Conservation (phyloP, 2,329 filamentous ascomycete species). For the Paraconiothyrium sp. region DNA sequence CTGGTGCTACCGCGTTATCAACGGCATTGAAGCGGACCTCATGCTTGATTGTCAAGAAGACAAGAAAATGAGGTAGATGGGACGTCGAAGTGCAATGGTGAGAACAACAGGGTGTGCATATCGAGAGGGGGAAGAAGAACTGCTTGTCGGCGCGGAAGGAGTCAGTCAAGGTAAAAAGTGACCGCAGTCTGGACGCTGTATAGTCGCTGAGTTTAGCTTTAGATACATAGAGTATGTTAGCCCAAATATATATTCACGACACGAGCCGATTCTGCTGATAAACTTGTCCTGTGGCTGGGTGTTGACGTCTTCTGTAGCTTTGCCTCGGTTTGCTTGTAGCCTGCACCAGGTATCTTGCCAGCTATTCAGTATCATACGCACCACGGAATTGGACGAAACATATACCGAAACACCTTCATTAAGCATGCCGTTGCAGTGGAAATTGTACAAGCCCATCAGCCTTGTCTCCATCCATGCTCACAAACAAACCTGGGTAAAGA, state of each 20-base stretch:
- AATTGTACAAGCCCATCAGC: slow-evolving; percentile 34
- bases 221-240: background rate
- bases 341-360: background rate
- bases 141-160: background rate
- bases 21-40: slow-evolving; percentile 57
- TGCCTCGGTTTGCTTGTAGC: background rate
- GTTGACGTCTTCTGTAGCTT: background rate
- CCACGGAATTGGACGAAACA: slow-evolving; percentile 2
- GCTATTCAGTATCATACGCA: background rate
- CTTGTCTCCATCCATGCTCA: slow-evolving; percentile 30
- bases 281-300: background rate
- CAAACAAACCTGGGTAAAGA: slow-evolving; percentile 26
- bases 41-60: slow-evolving; percentile 8
- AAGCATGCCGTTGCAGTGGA: slow-evolving; percentile 25
- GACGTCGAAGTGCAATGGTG: slow-evolving; percentile 27
- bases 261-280: background rate
- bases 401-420: slow-evolving; percentile 27
- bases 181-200: background rate
- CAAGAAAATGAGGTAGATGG: slow-evolving; percentile 21
- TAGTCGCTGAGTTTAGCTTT: background rate
- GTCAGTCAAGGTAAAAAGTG: background rate
- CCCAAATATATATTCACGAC: background rate
- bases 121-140: background rate
- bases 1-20: slow-evolving; percentile 73
- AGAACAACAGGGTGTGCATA: slow-evolving; percentile 22